Percentiles rank a stretch among this genome's conserved stretches.
These are phyloP conservation scores for Thymus quinquecostatus DNA, from an alignment of 257 asterid species.

Conservation along the genomic window DNA sequence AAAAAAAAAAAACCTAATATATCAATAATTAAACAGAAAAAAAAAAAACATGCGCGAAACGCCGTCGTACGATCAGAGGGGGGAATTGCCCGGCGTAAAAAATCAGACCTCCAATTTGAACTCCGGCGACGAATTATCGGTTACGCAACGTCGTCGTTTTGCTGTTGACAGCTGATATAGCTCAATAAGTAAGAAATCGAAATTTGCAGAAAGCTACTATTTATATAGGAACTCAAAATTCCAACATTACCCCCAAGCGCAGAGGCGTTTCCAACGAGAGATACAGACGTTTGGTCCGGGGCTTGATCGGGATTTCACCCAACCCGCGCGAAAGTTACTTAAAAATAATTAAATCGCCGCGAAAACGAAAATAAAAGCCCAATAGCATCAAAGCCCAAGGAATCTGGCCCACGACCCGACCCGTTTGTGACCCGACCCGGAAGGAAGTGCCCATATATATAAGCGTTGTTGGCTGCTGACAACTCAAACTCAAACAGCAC, in stretches of 20 bases:
- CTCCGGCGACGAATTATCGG: neutral
- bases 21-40: neutral
- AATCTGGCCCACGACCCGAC: neutral
- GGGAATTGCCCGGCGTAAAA: neutral
- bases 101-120: neutral
- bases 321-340: neutral
- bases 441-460: neutral
- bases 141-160: neutral
- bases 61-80: neutral
- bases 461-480: neutral
- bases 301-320: too few species aligned
- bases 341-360: neutral
- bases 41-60: neutral
- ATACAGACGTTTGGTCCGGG: too few species aligned
- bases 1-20: neutral
- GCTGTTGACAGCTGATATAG: neutral
- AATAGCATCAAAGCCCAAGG: neutral
- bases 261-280: too few species aligned
- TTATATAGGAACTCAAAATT: neutral
- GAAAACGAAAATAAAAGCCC: neutral
- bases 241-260: neutral
- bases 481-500: slow-evolving; percentile 4
- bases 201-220: neutral
- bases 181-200: neutral
- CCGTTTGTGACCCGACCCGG: neutral